A percentile compares a stretch with the other conserved stretches of the same genome.
phyloP scores from a whole-genome alignment of 148 eudicot genomes.

The Chenopodium suecicum region DNA sequence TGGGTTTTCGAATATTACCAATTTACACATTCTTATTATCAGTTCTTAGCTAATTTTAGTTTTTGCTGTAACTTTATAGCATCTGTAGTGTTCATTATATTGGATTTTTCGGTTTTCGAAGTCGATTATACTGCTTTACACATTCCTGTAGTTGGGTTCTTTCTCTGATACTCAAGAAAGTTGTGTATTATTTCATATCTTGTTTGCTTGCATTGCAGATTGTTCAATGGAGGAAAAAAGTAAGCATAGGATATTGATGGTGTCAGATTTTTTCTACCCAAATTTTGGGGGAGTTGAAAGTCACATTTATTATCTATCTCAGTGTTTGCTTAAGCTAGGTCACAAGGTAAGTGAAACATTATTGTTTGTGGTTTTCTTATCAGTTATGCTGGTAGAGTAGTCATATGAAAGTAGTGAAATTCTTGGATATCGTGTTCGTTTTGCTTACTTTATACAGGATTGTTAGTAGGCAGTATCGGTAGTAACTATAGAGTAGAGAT shows the following conservation, averaged over 20 bases:
- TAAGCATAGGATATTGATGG: constrained; percentile 78
- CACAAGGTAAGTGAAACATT: constrained; percentile 61
- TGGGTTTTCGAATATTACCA: too few species aligned
- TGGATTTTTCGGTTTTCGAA: background rate
- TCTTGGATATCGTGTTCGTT: background rate
- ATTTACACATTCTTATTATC: background rate
- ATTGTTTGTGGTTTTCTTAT: background rate
- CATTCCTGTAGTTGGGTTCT: background rate
- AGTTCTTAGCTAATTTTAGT: too few species aligned
- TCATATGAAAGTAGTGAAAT: background rate
- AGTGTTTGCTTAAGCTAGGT: constrained; percentile 86
- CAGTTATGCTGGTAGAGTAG: background rate
- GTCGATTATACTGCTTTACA: background rate
- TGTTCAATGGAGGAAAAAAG: constrained; percentile 32
- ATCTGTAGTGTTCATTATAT: background rate
- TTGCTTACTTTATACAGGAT: background rate
- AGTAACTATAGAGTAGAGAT: too few species aligned
- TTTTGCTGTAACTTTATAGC: too few species aligned
- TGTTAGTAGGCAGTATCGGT: too few species aligned
- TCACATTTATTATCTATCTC: constrained; percentile 92
- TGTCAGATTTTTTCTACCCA: constrained; percentile 92
- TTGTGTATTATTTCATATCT: background rate
- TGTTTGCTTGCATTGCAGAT: constrained; percentile 14
- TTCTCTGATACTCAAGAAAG: too few species aligned
- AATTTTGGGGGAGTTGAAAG: constrained; percentile 96